A percentile compares a stretch with the other conserved stretches of the same genome.
Conservation (phyloP, 2,329 filamentous ascomycete species). For the Scedosporium dehoogii region DNA sequence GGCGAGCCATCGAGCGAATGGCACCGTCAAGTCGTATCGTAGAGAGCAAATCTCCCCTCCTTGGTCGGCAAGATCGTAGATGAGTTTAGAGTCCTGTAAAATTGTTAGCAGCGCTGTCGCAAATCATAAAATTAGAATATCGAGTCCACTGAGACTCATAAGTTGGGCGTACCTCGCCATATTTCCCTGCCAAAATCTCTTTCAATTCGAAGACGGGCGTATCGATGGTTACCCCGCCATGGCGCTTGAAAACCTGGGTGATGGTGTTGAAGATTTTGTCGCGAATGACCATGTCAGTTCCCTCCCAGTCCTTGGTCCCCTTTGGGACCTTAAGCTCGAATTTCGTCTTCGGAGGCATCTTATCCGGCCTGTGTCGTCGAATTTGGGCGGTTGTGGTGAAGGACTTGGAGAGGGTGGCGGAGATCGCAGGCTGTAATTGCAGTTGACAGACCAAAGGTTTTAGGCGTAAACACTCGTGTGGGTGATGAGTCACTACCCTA, state of each 20-base stretch:
- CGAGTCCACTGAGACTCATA: not conserved
- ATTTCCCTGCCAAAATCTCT: conserved; percentile 81
- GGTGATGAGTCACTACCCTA: conserved; percentile 8
- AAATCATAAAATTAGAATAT: not conserved
- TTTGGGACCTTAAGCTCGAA: conserved; percentile 81
- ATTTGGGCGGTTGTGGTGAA: not conserved
- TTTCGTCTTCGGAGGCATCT: conserved; percentile 25
- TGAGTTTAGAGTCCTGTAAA: conserved; percentile 70
- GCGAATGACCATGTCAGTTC: conserved; percentile 68
- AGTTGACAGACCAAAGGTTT: not conserved
- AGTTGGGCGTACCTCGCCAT: conserved; percentile 43
- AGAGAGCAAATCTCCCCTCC: conserved; percentile 68
- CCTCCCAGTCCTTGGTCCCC: conserved; percentile 81
- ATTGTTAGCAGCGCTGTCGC: not conserved
- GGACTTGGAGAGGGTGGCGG: not conserved
- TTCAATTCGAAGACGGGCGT: conserved; percentile 79
- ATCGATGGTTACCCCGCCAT: conserved; percentile 71
- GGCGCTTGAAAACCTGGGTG: conserved; percentile 70
- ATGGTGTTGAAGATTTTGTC: conserved; percentile 72
- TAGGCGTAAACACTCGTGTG: conserved; percentile 2
- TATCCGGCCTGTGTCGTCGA: not conserved
- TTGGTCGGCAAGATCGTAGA: conserved; percentile 81
- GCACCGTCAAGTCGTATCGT: conserved; percentile 80
- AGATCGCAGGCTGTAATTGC: not conserved
- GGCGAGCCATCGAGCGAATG: conserved; percentile 84